Percentiles rank a stretch among this genome's conserved stretches.
These are phyloP conservation scores for Prunus davidiana DNA, from an alignment of 306 rosid genomes.

Conservation along the genomic window DNA sequence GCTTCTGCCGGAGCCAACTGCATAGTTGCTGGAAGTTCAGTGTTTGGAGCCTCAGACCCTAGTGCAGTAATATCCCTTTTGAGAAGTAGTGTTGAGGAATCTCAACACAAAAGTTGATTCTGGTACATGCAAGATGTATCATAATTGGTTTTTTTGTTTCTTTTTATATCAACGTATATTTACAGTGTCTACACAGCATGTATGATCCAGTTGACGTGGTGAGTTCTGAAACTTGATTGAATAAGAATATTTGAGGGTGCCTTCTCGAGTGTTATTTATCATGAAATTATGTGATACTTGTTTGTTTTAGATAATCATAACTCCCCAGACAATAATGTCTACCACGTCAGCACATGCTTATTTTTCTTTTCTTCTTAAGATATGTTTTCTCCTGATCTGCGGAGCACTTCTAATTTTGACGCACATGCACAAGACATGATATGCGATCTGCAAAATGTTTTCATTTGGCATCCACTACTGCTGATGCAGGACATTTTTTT, in stretches of 20 bases:
- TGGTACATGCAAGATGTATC: slow-evolving; percentile 14
- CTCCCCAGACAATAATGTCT: neutral
- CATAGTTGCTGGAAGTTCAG: slow-evolving; percentile 97
- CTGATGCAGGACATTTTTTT: neutral
- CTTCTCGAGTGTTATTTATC: neutral
- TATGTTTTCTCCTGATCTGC: neutral
- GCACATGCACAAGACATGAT: neutral
- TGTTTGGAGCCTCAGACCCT: slow-evolving; percentile 90
- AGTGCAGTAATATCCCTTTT: slow-evolving; percentile 67
- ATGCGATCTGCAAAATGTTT: slow-evolving; percentile 15
- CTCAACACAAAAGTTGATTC: slow-evolving; percentile 46
- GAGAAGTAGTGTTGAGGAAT: slow-evolving; percentile 60
- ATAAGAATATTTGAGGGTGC: neutral
- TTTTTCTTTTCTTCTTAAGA: neutral
- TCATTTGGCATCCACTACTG: slow-evolving; percentile 12
- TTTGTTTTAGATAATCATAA: neutral
- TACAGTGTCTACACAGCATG: neutral
- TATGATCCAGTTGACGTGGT: neutral
- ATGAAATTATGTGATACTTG: neutral
- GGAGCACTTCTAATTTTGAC: neutral
- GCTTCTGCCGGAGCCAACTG: slow-evolving; percentile 92
- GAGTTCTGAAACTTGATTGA: neutral
- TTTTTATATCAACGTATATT: neutral
- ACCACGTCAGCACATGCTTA: slow-evolving; percentile 4
- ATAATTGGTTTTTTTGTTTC: neutral